phyloP scores from a whole-genome alignment of 305 asterid genomes.

The Nicotiana rustica region DNA sequence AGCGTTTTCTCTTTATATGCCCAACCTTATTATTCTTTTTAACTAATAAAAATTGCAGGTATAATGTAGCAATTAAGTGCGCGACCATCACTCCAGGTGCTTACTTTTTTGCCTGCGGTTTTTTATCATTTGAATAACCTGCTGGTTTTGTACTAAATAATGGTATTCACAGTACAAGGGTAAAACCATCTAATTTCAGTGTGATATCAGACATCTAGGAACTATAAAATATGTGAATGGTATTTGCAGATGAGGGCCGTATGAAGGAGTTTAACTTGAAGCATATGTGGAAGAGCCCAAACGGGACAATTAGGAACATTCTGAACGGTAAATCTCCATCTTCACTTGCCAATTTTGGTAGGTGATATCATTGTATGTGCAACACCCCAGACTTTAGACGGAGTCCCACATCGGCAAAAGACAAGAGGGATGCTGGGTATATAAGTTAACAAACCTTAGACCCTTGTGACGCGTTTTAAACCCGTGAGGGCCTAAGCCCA shows the following conservation, averaged over 20 bases:
- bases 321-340: constrained; percentile 71
- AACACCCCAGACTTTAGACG: too few relatives aligned
- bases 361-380: neutral
- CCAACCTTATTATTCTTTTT: constrained; percentile 22
- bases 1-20: neutral
- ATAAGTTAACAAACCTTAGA: too few relatives aligned
- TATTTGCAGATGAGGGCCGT: constrained; percentile 79
- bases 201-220: constrained; percentile 47
- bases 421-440: too few relatives aligned
- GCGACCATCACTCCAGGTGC: constrained; percentile 97
- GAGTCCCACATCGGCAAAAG: too few relatives aligned
- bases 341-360: constrained; percentile 15
- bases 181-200: neutral
- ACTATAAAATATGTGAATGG: neutral
- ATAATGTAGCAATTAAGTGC: constrained; percentile 95
- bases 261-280: constrained; percentile 80
- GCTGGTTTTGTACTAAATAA: neutral
- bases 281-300: constrained; percentile 95
- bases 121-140: neutral
- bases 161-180: neutral
- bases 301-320: constrained; percentile 95
- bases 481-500: too few relatives aligned
- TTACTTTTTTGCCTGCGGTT: constrained; percentile 32
- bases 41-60: constrained; percentile 58
- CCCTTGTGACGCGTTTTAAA: too few relatives aligned